Evolutionary conservation across 805 yeast genomes (phyloP), one percentile per base, ranked within the genome.

Genomic region (Zygoascus bituminiphila): DNA sequence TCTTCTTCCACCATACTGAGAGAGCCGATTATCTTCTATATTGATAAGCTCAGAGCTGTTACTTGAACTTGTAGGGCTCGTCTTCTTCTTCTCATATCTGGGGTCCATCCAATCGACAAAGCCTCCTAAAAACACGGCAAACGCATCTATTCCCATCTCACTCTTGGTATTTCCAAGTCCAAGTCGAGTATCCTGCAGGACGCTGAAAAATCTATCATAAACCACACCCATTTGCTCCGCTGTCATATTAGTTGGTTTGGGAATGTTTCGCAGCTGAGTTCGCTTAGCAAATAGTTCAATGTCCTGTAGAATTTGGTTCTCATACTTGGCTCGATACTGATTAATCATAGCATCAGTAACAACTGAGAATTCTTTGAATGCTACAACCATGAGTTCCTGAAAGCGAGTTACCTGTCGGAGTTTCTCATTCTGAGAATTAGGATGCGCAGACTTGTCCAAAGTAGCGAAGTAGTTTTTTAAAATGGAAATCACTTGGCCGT

Each of bases 211-310:
- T 36, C 93, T 71, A 59, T 93, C 98, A 63, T 93, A 91, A 4
- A 88, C 71, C 48, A 83, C 77, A 2, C 88, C 78, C 15, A 88
- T 55, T 35, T 85, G 78, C 0, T 73, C 80, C 22, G 66, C 70
- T 2, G 72, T 62, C 29, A 91, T 66, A 59, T 84, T 77, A 22
- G 72, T 74, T 1, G 86, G 78, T 61, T 82, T 82, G 31, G 94
- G 91, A 47, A 91, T 69, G 64, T 88, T 89, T 55, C 98, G 74
- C 37, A 93, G 63, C 64, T 93, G 96, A 0, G 97, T 87, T 49
- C 96, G 75, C 65, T 91, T 93, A 31, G 93, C 94, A 69, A 91
- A 91, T 1, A 81, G 74, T 56, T 93, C 95, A 52, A 91, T 88
- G 47, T 93, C 91, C 57, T 77, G 85, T 60, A 85, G 79, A 40